Evolutionary conservation across 140 eudicot genomes (phyloP).

Genomic region (Bidens hawaiensis): DNA sequence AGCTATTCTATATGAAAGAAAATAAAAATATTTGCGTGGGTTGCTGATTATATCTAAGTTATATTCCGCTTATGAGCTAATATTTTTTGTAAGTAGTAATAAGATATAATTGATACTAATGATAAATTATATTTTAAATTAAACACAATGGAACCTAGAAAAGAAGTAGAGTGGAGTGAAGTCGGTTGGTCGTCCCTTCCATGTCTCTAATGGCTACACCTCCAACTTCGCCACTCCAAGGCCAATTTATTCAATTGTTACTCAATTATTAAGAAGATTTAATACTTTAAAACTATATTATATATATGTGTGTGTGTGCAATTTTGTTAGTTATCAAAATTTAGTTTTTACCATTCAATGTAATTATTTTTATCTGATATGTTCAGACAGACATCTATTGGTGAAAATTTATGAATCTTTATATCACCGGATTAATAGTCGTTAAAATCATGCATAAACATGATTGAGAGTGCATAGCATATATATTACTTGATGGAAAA

Average conservation of each 20-base stretch:
- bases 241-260: neutral
- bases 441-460: too few relatives aligned
- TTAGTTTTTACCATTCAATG: too few relatives aligned
- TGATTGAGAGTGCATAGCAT: too few relatives aligned
- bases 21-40: neutral
- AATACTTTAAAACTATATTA: too few relatives aligned
- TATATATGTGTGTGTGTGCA: too few relatives aligned
- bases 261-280: neutral
- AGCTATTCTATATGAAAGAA: neutral
- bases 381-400: too few relatives aligned
- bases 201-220: slow-evolving; percentile 24
- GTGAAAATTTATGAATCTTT: too few relatives aligned
- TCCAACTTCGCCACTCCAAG: neutral
- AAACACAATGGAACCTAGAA: neutral
- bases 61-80: neutral
- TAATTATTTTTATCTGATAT: too few relatives aligned
- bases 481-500: too few relatives aligned
- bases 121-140: neutral
- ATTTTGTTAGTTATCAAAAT: too few relatives aligned
- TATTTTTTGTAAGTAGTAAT: neutral
- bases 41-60: neutral
- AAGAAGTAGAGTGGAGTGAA: neutral
- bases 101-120: neutral
- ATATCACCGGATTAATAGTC: too few relatives aligned
- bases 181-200: slow-evolving; percentile 10